Percentiles rank a stretch among this genome's conserved stretches.
These are phyloP conservation scores for Colletotrichum somersetense DNA, from an alignment of 2,329 filamentous ascomycete species.

Conservation along the genomic window DNA sequence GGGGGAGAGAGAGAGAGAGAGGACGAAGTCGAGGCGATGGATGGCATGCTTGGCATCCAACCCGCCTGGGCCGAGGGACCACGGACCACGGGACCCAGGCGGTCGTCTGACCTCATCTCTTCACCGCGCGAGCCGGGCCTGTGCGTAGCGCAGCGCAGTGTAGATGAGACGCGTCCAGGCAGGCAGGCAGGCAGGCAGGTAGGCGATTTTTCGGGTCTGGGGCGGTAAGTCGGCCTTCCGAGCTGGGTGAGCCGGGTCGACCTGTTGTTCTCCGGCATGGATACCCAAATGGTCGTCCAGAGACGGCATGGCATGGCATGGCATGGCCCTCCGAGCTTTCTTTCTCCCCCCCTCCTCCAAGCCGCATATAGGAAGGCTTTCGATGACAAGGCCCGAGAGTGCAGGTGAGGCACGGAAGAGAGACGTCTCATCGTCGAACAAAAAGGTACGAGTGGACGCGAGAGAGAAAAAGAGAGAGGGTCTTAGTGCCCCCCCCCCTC, in stretches of 20 bases:
- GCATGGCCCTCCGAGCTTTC: neutral
- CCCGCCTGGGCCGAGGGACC: neutral
- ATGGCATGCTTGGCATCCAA: slow-evolving; percentile 27
- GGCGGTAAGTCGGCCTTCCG: slow-evolving; percentile 17
- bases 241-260: slow-evolving; percentile 10
- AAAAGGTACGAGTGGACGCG: slow-evolving; percentile 22
- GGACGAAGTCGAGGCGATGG: neutral
- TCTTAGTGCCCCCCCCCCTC: slow-evolving; percentile 20
- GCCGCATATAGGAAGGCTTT: neutral
- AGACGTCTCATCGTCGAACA: neutral
- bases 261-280: neutral
- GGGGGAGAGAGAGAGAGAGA: neutral
- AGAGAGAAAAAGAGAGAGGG: slow-evolving; percentile 8
- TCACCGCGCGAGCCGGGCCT: slow-evolving; percentile 18
- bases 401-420: too few relatives aligned
- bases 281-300: neutral
- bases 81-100: slow-evolving; percentile 21
- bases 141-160: neutral
- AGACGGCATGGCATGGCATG: slow-evolving; percentile 5
- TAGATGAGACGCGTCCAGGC: slow-evolving; percentile 2
- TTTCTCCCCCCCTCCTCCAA: neutral
- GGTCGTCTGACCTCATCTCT: slow-evolving; percentile 35
- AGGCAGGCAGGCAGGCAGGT: neutral
- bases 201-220: neutral
- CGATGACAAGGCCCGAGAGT: too few relatives aligned